Evolutionary conservation across 306 rosid genomes (phyloP).

Genomic region (Trifolium repens): DNA sequence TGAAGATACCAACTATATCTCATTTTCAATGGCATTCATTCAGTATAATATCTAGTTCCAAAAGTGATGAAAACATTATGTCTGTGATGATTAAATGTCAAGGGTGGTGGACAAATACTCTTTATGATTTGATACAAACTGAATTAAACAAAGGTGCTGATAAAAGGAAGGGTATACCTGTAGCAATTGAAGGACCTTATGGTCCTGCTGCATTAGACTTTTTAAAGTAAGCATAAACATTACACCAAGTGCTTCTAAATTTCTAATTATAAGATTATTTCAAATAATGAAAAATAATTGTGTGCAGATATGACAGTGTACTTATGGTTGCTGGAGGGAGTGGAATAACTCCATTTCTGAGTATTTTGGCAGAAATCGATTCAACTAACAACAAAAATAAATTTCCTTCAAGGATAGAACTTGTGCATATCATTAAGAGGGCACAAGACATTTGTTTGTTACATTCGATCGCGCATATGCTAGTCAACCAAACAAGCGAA

Average conservation of each 20-base stretch:
- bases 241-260: neutral
- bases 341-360: conserved; percentile 86
- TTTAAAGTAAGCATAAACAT: conserved; percentile 55
- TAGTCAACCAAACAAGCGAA: conserved; percentile 53
- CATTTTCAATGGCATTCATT: conserved; percentile 91
- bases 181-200: conserved; percentile 93
- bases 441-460: conserved; percentile 65
- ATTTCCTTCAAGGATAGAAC: conserved; percentile 62
- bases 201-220: conserved; percentile 76
- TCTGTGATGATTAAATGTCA: conserved; percentile 74
- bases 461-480: conserved; percentile 63
- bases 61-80: conserved; percentile 55
- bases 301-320: conserved; percentile 79
- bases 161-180: conserved; percentile 56
- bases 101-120: conserved; percentile 84
- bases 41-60: conserved; percentile 83
- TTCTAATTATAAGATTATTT: conserved; percentile 18
- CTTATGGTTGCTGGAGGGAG: conserved; percentile 87
- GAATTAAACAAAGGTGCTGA: conserved; percentile 53
- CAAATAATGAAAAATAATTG: conserved; percentile 10
- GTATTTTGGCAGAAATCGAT: conserved; percentile 74
- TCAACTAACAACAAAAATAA: conserved; percentile 44
- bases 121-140: conserved; percentile 60
- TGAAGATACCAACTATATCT: conserved; percentile 84
- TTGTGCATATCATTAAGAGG: conserved; percentile 67